Evolutionary conservation across 148 eudicot genomes (phyloP).

Genomic region (Silene latifolia): DNA sequence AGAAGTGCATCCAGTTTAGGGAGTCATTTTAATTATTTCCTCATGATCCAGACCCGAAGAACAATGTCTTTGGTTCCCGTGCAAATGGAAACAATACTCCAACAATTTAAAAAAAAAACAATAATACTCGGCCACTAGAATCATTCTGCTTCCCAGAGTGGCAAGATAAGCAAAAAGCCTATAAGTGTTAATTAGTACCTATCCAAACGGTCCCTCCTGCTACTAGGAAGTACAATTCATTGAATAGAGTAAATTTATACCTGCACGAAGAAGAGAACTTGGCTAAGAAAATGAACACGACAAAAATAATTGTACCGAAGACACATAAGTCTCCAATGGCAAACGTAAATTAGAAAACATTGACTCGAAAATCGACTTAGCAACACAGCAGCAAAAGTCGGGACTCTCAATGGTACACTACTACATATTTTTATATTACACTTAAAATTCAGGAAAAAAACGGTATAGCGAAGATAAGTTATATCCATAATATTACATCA

Average conservation of each 20-base stretch:
- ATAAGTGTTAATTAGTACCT: constrained; percentile 43
- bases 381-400: background rate
- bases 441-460: background rate
- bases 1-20: background rate
- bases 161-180: background rate
- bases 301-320: background rate
- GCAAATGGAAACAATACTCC: background rate
- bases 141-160: constrained; percentile 5
- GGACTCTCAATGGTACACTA: background rate
- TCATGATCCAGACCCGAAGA: background rate
- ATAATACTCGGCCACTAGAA: background rate
- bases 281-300: constrained; percentile 11
- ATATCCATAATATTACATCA: background rate
- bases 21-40: background rate
- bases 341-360: background rate
- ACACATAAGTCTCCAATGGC: background rate
- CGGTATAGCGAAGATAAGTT: background rate
- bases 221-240: constrained; percentile 92
- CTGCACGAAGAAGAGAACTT: constrained; percentile 40
- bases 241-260: constrained; percentile 94
- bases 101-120: background rate
- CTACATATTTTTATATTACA: no score
- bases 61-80: background rate
- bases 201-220: constrained; percentile 98
- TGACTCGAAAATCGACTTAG: background rate